Evolutionary conservation across 805 yeast species (phyloP), one percentile per base, ranked within the genome.

Genomic region (Yamadazyma sp.): DNA sequence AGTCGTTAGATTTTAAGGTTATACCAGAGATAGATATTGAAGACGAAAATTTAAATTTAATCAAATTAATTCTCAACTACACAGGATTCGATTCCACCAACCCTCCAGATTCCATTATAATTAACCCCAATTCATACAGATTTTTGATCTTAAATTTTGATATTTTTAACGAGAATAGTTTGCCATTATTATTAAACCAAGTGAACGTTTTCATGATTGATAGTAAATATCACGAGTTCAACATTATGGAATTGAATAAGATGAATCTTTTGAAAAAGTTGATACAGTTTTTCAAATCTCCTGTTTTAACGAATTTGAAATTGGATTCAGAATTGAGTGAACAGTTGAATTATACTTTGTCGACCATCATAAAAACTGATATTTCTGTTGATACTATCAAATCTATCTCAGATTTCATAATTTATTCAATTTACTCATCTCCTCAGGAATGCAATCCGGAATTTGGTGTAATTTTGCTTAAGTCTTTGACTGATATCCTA

Each of bases 151-250:
- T 86, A 28, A 65, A 84, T 24, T 65, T 79, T 13, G 88, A 86
- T 42, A 69, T 82, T 42, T 82, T 78, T 36, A 60, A 76, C 14
- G 65, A 65, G 36, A 78, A 75, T 25, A 65, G 79, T 0, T 60
- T 79, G 34, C 62, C 75, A 31, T 73, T 70, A 35, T 55, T 83
- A 4, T 53, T 82, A 4, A 72, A 71, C 40, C 91, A 83, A 43
- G 63, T 83, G 30, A 69, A 73, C 1, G 73, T 72, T 0, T 67
- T 86, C 36, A 58, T 77, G 3, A 68, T 69, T 24, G 74, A 67
- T 18, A 77, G 85, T 33, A 73, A 66, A 38, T 73, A 67, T 51
- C 62, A 61, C 16, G 48, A 61, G 1, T 74, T 69, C 51, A 86
- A 86, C 45, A 50, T 69, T 5, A 52, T 61, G 25, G 77, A 78